Evolutionary conservation across 2,329 filamentous ascomycete species (phyloP), one percentile per base, ranked within the genome.

Genomic region (Fusarium sp.): DNA sequence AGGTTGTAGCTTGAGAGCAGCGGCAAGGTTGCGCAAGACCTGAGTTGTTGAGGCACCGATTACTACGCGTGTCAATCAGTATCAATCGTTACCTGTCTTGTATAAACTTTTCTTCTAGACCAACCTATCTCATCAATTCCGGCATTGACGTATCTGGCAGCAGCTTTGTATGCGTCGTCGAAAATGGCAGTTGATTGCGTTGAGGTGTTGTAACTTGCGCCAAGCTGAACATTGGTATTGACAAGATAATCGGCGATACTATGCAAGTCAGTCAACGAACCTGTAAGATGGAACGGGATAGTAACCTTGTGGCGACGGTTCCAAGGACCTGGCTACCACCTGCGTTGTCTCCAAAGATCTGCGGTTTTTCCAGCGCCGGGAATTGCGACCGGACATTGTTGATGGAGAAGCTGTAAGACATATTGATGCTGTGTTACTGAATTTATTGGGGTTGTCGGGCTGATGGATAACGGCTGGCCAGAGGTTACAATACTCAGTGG

Each of bases 131-230:
- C 50, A 26, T 42, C 38, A 18, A 42, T 13, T 1, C 18, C 10
- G 20, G 50, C 50, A 42, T 53, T 53, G 38, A 53, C 8, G n/a
- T 53, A 53, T 3, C 34, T 42, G 7, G 50, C 50, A 30, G 50
- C 50, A 40, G 30, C 50, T 20, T 42, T 34, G 38, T 53, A 53
- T 10, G 50, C 38, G 12, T 53, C 18, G 50, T 53, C 50, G 8
- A 53, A 53, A 11, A 42, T 53, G 37, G 26, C 2, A n/a, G 50
- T 53, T 34, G 50, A 53, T 38, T 38, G 50, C 3, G n/a, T 53
- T 42, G 50, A 53, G n/a, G 50, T 42, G 37, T 53, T 42, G 37
- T 53, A 53, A 30, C 50, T 53, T 28, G 50, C 50, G 28, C 50
- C 50, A 7, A 53, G 38, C 38, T 53, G 50, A 5, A 53, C 50